phyloP scores from a whole-genome alignment of 2,329 filamentous ascomycete genomes.

The Fusarium nodosum region DNA sequence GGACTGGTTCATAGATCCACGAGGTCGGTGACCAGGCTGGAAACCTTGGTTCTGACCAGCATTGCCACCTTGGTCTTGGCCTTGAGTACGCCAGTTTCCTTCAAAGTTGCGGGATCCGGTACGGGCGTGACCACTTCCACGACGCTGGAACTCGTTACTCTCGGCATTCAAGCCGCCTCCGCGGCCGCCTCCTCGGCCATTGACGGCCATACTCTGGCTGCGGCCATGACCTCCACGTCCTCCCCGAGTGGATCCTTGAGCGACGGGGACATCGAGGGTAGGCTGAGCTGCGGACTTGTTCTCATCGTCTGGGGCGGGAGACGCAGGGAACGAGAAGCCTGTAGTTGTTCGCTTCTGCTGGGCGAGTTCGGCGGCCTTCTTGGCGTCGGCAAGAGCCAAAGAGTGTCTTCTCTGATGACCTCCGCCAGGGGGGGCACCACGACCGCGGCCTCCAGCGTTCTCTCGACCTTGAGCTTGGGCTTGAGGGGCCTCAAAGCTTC shows the following conservation, averaged over 20 bases:
- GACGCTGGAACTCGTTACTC: constrained; percentile 76
- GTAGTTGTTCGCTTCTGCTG: constrained; percentile 97
- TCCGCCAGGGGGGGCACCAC: constrained; percentile 74
- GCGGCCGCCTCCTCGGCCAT: constrained; percentile 77
- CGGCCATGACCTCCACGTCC: constrained; percentile 75
- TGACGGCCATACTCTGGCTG: constrained; percentile 92
- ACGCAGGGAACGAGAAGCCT: constrained; percentile 91
- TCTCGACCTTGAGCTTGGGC: constrained; percentile 53
- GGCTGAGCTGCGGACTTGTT: constrained; percentile 54
- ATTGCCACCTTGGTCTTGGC: constrained; percentile 66
- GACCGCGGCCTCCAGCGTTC: constrained; percentile 69
- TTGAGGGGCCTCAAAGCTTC: constrained; percentile 77
- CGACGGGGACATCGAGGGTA: constrained; percentile 53
- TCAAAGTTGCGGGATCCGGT: constrained; percentile 95
- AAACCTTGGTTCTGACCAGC: constrained; percentile 76
- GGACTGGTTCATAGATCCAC: constrained; percentile 88
- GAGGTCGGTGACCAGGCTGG: constrained; percentile 90
- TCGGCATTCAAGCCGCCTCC: constrained; percentile 70
- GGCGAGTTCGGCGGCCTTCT: constrained; percentile 95
- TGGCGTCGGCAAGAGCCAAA: constrained; percentile 92
- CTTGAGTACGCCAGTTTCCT: constrained; percentile 94
- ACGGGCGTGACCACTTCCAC: constrained; percentile 84
- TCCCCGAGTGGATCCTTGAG: constrained; percentile 63
- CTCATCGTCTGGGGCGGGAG: constrained; percentile 69
- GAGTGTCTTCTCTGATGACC: constrained; percentile 96